Conservation (phyloP, 495 filamentous ascomycete genomes). For the Xylaria telfairii region DNA sequence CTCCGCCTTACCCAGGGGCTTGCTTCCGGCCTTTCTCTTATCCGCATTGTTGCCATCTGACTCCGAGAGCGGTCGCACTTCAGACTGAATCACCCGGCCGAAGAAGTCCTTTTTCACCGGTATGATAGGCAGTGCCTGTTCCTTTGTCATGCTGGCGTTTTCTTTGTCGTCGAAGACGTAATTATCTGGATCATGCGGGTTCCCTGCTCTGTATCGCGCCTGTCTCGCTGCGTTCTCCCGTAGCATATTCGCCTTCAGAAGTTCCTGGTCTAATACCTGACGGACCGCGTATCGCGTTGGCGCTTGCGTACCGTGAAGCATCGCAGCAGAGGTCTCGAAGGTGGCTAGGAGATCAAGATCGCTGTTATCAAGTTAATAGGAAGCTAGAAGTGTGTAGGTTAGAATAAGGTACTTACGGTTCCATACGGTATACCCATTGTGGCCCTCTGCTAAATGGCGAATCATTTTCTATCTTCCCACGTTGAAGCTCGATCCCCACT, state of each 20-base stretch:
- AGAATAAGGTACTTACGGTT: conserved; percentile 69
- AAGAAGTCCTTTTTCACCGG: conserved; percentile 88
- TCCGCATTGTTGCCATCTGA: conserved; percentile 46
- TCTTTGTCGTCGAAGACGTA: conserved; percentile 51
- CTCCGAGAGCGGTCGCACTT: conserved; percentile 46
- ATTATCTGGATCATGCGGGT: conserved; percentile 36
- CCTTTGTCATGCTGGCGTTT: conserved; percentile 41
- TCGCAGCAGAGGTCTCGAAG: conserved; percentile 61
- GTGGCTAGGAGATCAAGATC: conserved; percentile 70
- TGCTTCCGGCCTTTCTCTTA: conserved; percentile 42
- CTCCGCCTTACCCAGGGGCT: conserved; percentile 50
- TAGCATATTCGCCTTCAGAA: conserved; percentile 68
- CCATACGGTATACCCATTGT: conserved; percentile 90
- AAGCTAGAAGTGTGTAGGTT: not conserved
- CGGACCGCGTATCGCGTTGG: conserved; percentile 86
- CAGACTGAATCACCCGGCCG: conserved; percentile 68
- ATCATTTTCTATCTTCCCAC: conserved; percentile 74
- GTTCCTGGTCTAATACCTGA: conserved; percentile 90
- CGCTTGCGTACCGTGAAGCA: conserved; percentile 56
- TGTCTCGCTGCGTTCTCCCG: conserved; percentile 65
- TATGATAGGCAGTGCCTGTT: conserved; percentile 37
- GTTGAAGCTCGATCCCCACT: conserved; percentile 81
- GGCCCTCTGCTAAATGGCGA: conserved; percentile 55
- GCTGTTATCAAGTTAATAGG: conserved; percentile 25
- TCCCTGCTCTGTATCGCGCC: conserved; percentile 56